phyloP scores from a whole-genome alignment of 2,329 filamentous ascomycete genomes.

The Cryoendolithus antarcticus region DNA sequence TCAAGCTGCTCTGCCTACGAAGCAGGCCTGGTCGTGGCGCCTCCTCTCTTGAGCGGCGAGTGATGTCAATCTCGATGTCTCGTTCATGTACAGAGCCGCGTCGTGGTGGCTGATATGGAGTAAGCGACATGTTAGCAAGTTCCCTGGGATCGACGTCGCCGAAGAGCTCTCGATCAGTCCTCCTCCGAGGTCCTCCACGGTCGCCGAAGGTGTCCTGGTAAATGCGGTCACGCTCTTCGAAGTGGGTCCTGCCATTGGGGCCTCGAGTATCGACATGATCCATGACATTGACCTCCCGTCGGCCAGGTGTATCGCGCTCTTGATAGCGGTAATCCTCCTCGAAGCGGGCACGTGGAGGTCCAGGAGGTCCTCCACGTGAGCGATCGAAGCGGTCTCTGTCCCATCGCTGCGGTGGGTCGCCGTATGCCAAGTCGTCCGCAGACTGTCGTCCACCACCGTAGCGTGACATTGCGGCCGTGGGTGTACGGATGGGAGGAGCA shows the following conservation, averaged over 20 bases:
- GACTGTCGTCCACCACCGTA: slow-evolving; percentile 16
- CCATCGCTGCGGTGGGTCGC: slow-evolving; percentile 36
- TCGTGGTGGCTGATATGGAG: slow-evolving; percentile 36
- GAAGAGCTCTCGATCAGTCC: slow-evolving; percentile 33
- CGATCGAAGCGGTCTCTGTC: slow-evolving; percentile 39
- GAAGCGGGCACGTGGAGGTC: slow-evolving; percentile 20
- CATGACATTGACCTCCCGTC: slow-evolving; percentile 30
- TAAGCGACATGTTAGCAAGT: slow-evolving; percentile 39
- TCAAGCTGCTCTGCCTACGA: slow-evolving; percentile 75
- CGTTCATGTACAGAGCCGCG: slow-evolving; percentile 32
- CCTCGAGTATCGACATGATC: slow-evolving; percentile 25
- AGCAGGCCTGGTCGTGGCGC: slow-evolving; percentile 54
- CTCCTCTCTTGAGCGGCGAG: slow-evolving; percentile 33
- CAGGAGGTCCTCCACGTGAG: slow-evolving; percentile 23
- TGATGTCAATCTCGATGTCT: slow-evolving; percentile 32
- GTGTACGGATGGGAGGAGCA: background rate
- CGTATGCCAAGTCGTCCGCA: slow-evolving; percentile 31
- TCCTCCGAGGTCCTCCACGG: slow-evolving; percentile 11
- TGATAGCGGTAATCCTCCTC: slow-evolving; percentile 33
- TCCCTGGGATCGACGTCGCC: slow-evolving; percentile 35
- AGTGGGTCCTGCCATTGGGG: slow-evolving; percentile 20
- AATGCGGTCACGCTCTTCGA: slow-evolving; percentile 42
- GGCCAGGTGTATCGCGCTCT: slow-evolving; percentile 26
- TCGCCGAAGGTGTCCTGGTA: slow-evolving; percentile 29
- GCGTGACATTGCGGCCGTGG: slow-evolving; percentile 13